Evolutionary conservation across 83 land plant genomes (phyloP), one percentile per base, ranked within the genome.

Genomic region (Picea mariana): DNA sequence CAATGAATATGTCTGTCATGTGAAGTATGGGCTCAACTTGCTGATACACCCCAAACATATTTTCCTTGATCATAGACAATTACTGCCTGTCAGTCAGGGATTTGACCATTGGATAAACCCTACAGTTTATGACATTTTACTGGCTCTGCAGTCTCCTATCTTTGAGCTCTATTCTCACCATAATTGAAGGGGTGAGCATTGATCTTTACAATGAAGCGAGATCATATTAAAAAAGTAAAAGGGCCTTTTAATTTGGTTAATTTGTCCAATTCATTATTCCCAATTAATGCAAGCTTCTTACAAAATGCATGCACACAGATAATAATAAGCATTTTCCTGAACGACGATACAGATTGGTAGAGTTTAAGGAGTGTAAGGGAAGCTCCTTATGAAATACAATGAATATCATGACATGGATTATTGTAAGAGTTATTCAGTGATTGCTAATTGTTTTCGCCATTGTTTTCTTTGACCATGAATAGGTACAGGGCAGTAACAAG

Each of bases 401-500:
- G 20, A 38, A 38, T 69, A 18, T 38, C 47, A 69, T 69, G 47
- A 3, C 42, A 38, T 69, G 75, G 47, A 38, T 40, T 40, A 16
- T 20, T 69, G 20, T 68, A 38, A 38, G 75, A 38, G 44, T 34
- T 38, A 42, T 38, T 38, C 21, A 40, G 75, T 69, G 47, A 17
- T 42, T 69, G 47, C 38, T 69, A 69, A 69, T 26, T 69, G 47
- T 13, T 21, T 47, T 77, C 61, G 13, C 52, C 23, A 69, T 26
- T 69, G 47, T 13, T 21, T 47, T 77, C 61, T 23, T 77, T 49
- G 62, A 52, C 62, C 24, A 15, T 67, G 42, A 61, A 73, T 76
- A 85, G 87, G 62, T 85, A 85, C 40, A 58, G 87, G 11, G 87
- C 87, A 62, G 87, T 85, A n/a, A 85, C 87, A 78, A 85, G 84